Evolutionary conservation across 495 filamentous ascomycete genomes (phyloP), one percentile per base, ranked within the genome.

Genomic region (Penicillium diatomitis): DNA sequence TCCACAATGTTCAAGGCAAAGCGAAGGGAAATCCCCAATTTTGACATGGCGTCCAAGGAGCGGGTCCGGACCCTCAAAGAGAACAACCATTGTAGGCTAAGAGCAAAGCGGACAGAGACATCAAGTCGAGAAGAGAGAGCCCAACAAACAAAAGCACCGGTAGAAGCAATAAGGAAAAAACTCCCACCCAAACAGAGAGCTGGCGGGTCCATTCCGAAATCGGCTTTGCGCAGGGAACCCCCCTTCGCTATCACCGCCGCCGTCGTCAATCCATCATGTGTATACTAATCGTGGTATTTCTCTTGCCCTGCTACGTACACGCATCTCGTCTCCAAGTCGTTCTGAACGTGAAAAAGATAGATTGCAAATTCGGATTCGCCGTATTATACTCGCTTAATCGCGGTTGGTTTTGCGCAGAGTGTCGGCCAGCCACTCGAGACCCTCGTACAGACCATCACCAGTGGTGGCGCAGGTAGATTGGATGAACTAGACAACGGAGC

Each of bases 391-490:
- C 57, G 57, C 65, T 73, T 91, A 95, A 70, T 83, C 78, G 72
- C 85, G 87, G 67, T 85, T 86, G 62, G 86, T 83, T 82, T 94
- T 94, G 70, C 87, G 82, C 75, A 98, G 86, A 61, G 88, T 86
- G 73, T 86, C 87, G 73, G 90, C 88, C 67, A 99, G 84, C 92
- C 92, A 99, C 74, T 99, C 92, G 59, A 99, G 85, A 83, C 92
- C 92, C 75, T 99, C 92, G 69, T 96, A 99, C 57, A 99, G 86
- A 87, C 92, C 92, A 68, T 99, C 92, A 76, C 92, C 92, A 45
- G 91, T 95, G 57, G 92, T 99, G 70, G 92, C 92, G 76, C 94
- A 97, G 64, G 92, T 97, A 42, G 94, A 96, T 89, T 99, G 92
- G 69, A 99, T 99, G 74, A 91, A 99, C 92, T 98, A 65, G 27